Evolutionary conservation across 352 stramenopile species (phyloP), one percentile per base, ranked within the genome.

Genomic region (Pythium brachiatum): DNA sequence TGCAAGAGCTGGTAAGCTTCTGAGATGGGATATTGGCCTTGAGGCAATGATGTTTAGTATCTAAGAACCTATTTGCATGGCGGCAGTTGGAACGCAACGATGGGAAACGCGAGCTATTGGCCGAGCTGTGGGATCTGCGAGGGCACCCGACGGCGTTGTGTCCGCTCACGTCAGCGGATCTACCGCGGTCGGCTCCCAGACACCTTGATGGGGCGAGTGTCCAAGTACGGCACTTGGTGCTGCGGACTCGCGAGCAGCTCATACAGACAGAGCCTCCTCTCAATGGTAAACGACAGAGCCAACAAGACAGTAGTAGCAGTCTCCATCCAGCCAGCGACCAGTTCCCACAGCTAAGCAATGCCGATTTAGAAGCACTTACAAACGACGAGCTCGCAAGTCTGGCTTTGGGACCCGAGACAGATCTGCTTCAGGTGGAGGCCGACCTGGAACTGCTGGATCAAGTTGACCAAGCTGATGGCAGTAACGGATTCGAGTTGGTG

Each of bases 1-100:
- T 90, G 27, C 56, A 65, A 3, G 79, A 90, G 43, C 65, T 88
- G 76, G 81, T 90, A 57, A 5, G 74, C 9, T 34, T 34, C n/a
- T n/a, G n/a, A n/a, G n/a, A n/a, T n/a, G n/a, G n/a, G n/a, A n/a
- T n/a, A n/a, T n/a, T 34, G 29, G 29, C 29, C 29, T 34, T 34
- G n/a, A n/a, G n/a, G n/a, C n/a, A n/a, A n/a, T n/a, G n/a, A n/a
- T n/a, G n/a, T n/a, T n/a, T n/a, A n/a, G 32, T 15, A 15, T 46
- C 41, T 48, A 27, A 48, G 13, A 31, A 48, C 13, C 32, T n/a
- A 9, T 7, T 60, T 53, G 39, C 25, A 55, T 18, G 16, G 50
- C 18, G 7, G 43, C 23, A 67, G 65, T 60, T 72, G 38, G 64
- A 70, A 16, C 26, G 41, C 0, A 55, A 38, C 1, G 36, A 32